These are phyloP conservation scores for Boletus semigastroideus DNA, from an alignment of 1,284 basidiomycete species.

Conservation along the genomic window DNA sequence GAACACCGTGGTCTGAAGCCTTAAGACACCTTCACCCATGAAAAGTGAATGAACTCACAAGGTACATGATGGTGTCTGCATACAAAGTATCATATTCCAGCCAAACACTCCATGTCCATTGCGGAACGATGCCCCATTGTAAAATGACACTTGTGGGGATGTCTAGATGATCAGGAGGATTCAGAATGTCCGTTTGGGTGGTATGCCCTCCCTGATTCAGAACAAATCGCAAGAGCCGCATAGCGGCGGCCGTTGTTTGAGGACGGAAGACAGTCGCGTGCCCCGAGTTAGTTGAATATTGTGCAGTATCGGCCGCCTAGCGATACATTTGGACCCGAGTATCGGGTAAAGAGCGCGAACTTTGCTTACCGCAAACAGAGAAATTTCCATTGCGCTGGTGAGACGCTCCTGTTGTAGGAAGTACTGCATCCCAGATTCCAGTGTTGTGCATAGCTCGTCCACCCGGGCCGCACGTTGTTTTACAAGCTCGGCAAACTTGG, in stretches of 20 bases:
- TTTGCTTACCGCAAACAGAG: constrained; percentile 52
- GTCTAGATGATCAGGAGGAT: constrained; percentile 39
- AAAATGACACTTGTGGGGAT: constrained; percentile 48
- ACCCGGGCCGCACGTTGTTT: constrained; percentile 19
- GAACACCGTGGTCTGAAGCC: constrained; percentile 51
- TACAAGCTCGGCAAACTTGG: constrained; percentile 23
- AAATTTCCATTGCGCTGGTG: constrained; percentile 50
- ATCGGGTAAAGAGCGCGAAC: neutral
- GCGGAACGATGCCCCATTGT: constrained; percentile 50
- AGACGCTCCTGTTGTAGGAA: constrained; percentile 40
- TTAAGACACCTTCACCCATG: constrained; percentile 6
- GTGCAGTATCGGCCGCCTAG: constrained; percentile 24
- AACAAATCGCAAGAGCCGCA: constrained; percentile 45
- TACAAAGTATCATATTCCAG: constrained; percentile 49
- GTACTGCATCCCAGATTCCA: constrained; percentile 5
- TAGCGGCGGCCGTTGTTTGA: constrained; percentile 43
- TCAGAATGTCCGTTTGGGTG: constrained; percentile 15
- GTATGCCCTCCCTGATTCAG: constrained; percentile 30
- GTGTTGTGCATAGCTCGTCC: constrained; percentile 8
- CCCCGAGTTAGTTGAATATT: neutral
- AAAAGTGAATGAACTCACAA: constrained; percentile 42
- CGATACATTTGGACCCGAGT: neutral
- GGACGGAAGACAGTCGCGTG: constrained; percentile 40
- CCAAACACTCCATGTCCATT: constrained; percentile 69
- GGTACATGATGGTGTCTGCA: constrained; percentile 45